Conservation (phyloP, 2,329 filamentous ascomycete species). For the Fonsecaea erecta region DNA sequence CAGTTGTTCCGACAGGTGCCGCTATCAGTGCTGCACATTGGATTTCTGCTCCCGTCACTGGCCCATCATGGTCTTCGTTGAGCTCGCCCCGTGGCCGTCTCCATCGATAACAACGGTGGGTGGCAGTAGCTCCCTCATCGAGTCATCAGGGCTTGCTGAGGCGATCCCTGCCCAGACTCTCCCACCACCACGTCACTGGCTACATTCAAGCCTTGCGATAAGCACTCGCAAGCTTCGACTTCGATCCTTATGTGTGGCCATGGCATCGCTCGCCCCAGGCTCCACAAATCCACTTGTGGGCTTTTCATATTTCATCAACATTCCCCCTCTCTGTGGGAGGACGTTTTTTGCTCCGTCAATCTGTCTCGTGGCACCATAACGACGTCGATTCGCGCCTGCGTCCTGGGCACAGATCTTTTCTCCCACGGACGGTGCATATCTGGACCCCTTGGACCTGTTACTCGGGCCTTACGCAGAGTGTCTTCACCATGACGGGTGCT, state of each 20-base stretch:
- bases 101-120: slow-evolving; percentile 1
- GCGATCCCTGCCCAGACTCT: background rate
- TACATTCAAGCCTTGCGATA: slow-evolving; percentile 12
- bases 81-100: background rate
- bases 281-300: slow-evolving; percentile 3
- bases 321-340: background rate
- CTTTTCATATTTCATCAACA: background rate
- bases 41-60: slow-evolving; percentile 3
- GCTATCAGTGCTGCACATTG: slow-evolving; percentile 13
- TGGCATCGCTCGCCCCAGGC: background rate
- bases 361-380: background rate
- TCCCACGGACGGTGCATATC: background rate
- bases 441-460: background rate
- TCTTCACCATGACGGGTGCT: slow-evolving; percentile 1
- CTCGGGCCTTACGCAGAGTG: background rate
- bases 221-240: slow-evolving; percentile 11
- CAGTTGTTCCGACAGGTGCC: slow-evolving; percentile 7
- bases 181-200: slow-evolving; percentile 5
- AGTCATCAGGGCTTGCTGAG: slow-evolving; percentile 6
- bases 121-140: background rate
- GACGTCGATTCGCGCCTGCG: background rate
- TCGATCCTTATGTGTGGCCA: background rate
- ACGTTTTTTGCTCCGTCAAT: background rate
- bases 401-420: background rate
- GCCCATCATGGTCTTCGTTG: background rate